Evolutionary conservation across 1,139 yeast species (phyloP).

Genomic region (Taiozyma sp.): DNA sequence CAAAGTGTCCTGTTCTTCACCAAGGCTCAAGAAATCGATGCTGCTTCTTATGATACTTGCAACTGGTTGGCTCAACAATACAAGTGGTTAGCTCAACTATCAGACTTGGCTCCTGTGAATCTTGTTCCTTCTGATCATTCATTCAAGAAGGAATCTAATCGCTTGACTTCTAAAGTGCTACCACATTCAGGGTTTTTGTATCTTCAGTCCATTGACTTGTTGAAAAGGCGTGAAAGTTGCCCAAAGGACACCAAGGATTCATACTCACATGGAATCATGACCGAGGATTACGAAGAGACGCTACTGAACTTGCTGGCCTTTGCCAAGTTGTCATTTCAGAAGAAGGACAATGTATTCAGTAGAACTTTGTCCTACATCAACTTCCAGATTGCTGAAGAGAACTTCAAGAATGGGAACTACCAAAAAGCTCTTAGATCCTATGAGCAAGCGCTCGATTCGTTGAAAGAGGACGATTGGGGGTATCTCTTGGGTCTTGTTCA

Average conservation of each 20-base stretch:
- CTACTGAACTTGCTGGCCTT: slow-evolving; percentile 31
- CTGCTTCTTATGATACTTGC: slow-evolving; percentile 31
- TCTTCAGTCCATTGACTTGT: slow-evolving; percentile 33
- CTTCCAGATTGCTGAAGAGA: slow-evolving; percentile 46
- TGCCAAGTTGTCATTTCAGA: slow-evolving; percentile 31
- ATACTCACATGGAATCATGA: slow-evolving; percentile 12
- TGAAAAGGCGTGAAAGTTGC: slow-evolving; percentile 19
- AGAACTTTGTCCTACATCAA: slow-evolving; percentile 37
- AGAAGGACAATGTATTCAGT: slow-evolving; percentile 28
- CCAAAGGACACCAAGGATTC: slow-evolving; percentile 21
- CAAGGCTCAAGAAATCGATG: slow-evolving; percentile 19
- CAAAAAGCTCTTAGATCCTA: slow-evolving; percentile 39
- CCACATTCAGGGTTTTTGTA: slow-evolving; percentile 44
- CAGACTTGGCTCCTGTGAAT: slow-evolving; percentile 30
- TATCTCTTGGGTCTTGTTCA: slow-evolving; percentile 24
- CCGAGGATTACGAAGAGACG: slow-evolving; percentile 20
- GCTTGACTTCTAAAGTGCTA: slow-evolving; percentile 20
- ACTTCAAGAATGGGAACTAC: slow-evolving; percentile 27
- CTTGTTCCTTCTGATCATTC: slow-evolving; percentile 36
- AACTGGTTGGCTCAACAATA: slow-evolving; percentile 36
- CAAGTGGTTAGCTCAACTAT: slow-evolving; percentile 54
- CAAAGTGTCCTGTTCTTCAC: slow-evolving; percentile 35
- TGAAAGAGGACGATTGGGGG: slow-evolving; percentile 30
- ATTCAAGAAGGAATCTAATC: slow-evolving; percentile 20
- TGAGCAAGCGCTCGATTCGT: slow-evolving; percentile 28